phyloP scores from a whole-genome alignment of 345 rosid genomes.

The Salix purpurea region DNA sequence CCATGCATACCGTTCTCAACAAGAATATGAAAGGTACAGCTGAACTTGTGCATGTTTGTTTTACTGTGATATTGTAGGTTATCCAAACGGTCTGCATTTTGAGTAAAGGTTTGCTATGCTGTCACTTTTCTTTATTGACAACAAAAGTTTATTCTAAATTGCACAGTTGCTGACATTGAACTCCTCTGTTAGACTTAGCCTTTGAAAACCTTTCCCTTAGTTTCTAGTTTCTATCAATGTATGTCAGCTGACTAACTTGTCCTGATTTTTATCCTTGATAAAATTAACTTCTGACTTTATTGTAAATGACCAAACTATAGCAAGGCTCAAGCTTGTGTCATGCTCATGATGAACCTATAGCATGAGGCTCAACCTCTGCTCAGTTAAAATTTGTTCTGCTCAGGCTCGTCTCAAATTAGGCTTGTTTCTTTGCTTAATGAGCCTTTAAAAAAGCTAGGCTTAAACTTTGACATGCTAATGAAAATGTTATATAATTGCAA shows the following conservation, averaged over 20 bases:
- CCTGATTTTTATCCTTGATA: too few relatives aligned
- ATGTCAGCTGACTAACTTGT: too few relatives aligned
- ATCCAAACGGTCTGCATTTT: neutral
- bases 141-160: neutral
- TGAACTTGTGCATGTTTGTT: slow-evolving; percentile 5
- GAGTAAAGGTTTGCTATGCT: neutral
- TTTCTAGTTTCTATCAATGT: neutral
- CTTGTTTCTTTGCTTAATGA: too few relatives aligned
- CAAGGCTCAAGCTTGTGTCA: too few relatives aligned
- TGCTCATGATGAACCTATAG: too few relatives aligned
- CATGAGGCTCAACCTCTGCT: too few relatives aligned
- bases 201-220: neutral
- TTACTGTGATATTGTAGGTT: slow-evolving; percentile 2
- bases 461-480: too few relatives aligned
- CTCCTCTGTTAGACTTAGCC: neutral
- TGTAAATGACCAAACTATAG: too few relatives aligned
- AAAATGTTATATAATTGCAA: too few relatives aligned
- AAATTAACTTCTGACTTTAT: neutral
- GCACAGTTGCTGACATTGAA: neutral
- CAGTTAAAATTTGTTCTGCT: too few relatives aligned
- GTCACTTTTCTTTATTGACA: neutral
- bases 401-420: too few relatives aligned
- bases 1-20: slow-evolving; percentile 76
- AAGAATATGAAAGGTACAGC: slow-evolving; percentile 80
- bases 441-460: too few relatives aligned